A percentile compares a stretch with the other conserved stretches of the same genome.
Conservation (phyloP, 345 rosid species). For the Gossypium arboreum region DNA sequence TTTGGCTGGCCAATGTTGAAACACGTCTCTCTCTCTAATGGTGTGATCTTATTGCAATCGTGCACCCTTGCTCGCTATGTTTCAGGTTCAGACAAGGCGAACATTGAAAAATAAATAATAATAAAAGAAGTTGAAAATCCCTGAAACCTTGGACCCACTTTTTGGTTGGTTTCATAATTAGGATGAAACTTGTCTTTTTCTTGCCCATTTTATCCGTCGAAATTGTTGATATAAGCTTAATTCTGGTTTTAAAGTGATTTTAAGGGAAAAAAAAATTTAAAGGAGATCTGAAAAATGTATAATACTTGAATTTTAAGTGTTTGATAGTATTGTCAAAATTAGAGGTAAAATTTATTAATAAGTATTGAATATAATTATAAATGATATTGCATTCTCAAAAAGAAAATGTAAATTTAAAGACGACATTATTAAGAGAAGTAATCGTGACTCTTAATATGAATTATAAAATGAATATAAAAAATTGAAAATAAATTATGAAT, state of each 20-base stretch:
- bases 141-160: background rate
- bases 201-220: background rate
- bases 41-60: background rate
- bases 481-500: too few relatives aligned
- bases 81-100: background rate
- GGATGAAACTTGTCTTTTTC: background rate
- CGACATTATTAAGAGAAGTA: too few relatives aligned
- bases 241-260: too few relatives aligned
- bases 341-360: too few relatives aligned
- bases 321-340: too few relatives aligned
- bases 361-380: too few relatives aligned
- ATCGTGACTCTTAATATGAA: fast-evolving
- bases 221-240: too few relatives aligned
- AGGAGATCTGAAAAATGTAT: too few relatives aligned
- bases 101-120: background rate
- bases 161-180: background rate
- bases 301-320: too few relatives aligned
- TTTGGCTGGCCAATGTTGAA: background rate
- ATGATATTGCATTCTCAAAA: fast-evolving
- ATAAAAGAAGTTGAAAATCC: background rate
- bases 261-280: too few relatives aligned
- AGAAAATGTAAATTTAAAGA: too few relatives aligned
- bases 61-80: constrained; percentile 3
- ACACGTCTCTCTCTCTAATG: background rate
- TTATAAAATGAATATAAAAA: too few relatives aligned